Percentiles rank a stretch among this genome's conserved stretches.
Evolutionary conservation across 2,329 filamentous ascomycete species (phyloP).

Genomic region (Stemphylium lycopersici): DNA sequence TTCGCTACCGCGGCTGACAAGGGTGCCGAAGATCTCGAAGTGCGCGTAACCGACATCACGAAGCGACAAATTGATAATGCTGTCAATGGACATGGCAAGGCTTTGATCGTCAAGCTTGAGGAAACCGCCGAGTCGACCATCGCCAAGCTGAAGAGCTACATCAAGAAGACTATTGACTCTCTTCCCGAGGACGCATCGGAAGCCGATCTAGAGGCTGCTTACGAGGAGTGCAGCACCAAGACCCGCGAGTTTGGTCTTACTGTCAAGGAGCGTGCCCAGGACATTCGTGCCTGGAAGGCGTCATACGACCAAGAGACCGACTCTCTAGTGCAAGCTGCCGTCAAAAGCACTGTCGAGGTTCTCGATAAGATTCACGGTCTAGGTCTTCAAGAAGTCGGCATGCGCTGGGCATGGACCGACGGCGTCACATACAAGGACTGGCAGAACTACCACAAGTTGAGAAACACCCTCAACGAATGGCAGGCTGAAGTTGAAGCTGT

Average conservation of each 20-base stretch:
- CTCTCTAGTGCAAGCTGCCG: constrained; percentile 70
- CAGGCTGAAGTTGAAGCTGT: constrained; percentile 79
- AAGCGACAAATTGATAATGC: constrained; percentile 70
- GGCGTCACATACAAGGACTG: constrained; percentile 97
- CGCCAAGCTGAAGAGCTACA: constrained; percentile 68
- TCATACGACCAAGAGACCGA: constrained; percentile 73
- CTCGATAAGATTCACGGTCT: constrained; percentile 82
- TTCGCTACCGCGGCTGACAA: constrained; percentile 86
- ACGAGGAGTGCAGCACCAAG: constrained; percentile 59
- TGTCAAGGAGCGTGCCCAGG: constrained; percentile 79
- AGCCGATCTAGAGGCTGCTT: constrained; percentile 57
- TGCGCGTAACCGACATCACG: constrained; percentile 73
- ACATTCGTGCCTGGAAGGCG: constrained; percentile 77
- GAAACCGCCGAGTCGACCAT: constrained; percentile 69
- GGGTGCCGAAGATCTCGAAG: constrained; percentile 71
- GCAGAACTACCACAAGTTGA: constrained; percentile 91
- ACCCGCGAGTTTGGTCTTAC: constrained; percentile 72
- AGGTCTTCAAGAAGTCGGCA: constrained; percentile 87
- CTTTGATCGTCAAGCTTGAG: constrained; percentile 72
- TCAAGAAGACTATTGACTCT: constrained; percentile 60
- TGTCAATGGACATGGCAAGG: constrained; percentile 68
- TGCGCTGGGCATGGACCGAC: constrained; percentile 94
- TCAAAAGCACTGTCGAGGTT: constrained; percentile 81
- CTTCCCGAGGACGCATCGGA: constrained; percentile 66
- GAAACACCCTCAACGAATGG: constrained; percentile 83